Evolutionary conservation across 768 basidiomycete species (phyloP).

Genomic region (Macrolepiota fuliginosa): DNA sequence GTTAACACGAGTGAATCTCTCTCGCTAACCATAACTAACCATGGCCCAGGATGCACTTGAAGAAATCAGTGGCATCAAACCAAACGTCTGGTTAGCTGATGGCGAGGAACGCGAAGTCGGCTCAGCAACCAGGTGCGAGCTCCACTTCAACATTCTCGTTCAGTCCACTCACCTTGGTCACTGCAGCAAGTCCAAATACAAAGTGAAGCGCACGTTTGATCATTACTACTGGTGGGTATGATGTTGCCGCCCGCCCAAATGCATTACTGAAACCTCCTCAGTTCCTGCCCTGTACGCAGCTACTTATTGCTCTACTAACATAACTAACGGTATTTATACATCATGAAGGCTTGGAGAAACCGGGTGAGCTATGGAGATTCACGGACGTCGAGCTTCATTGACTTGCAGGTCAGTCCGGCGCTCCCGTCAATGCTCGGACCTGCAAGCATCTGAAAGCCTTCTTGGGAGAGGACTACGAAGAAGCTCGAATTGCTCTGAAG

Average conservation of each 20-base stretch:
- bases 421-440: constrained; percentile 43
- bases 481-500: constrained; percentile 40
- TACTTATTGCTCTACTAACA: not conserved
- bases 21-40: not conserved
- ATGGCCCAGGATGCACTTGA: constrained; percentile 43
- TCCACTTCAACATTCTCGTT: not conserved
- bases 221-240: constrained; percentile 33
- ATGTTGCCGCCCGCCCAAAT: not conserved
- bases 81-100: constrained; percentile 42
- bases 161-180: constrained; percentile 3
- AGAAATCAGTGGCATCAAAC: constrained; percentile 50
- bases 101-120: constrained; percentile 47
- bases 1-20: not conserved
- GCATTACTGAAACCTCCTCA: constrained; percentile 9
- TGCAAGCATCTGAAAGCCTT: constrained; percentile 46
- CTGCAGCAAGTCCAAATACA: constrained; percentile 38
- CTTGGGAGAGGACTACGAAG: constrained; percentile 46
- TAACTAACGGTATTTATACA: not conserved
- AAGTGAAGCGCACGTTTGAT: constrained; percentile 41
- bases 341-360: constrained; percentile 26
- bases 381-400: not conserved
- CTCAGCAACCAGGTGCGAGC: constrained; percentile 33
- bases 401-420: constrained; percentile 23
- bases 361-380: constrained; percentile 16
- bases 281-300: constrained; percentile 26